Evolutionary conservation across 2,329 filamentous ascomycete species (phyloP).

Genomic region (Cordyceps tenuipes): DNA sequence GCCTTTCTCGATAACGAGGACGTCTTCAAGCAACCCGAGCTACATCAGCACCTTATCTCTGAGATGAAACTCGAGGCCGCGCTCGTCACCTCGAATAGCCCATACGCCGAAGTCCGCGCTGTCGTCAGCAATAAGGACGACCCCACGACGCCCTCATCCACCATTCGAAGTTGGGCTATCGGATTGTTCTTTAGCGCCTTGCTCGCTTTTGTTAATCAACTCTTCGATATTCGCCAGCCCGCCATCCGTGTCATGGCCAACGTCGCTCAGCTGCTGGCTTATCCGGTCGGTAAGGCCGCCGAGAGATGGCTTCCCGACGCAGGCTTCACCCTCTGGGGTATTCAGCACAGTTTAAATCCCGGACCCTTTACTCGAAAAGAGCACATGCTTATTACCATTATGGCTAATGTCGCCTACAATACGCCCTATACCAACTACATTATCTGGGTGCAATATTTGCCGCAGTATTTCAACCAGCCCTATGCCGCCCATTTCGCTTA

Average conservation of each 20-base stretch:
- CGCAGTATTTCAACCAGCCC: conserved; percentile 45
- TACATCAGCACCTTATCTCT: conserved; percentile 39
- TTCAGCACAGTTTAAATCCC: conserved; percentile 43
- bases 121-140: conserved; percentile 50
- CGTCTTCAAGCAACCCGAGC: conserved; percentile 34
- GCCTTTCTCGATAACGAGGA: conserved; percentile 34
- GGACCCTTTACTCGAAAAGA: conserved; percentile 52
- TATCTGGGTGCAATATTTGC: conserved; percentile 45
- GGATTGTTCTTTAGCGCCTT: conserved; percentile 42
- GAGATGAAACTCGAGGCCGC: conserved; percentile 49
- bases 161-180: conserved; percentile 46
- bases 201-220: conserved; percentile 45
- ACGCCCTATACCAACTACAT: conserved; percentile 47
- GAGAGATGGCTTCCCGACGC: conserved; percentile 43
- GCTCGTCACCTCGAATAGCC: conserved; percentile 46
- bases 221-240: conserved; percentile 50
- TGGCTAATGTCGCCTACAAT: conserved; percentile 51
- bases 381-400: conserved; percentile 53
- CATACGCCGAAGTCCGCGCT: conserved; percentile 49
- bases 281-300: conserved; percentile 43
- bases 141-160: conserved; percentile 39
- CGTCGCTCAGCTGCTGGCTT: conserved; percentile 49
- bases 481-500: conserved; percentile 45
- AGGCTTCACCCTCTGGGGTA: conserved; percentile 38
- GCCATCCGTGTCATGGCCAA: conserved; percentile 45